phyloP scores from a whole-genome alignment of 345 rosid genomes.

The Gossypium sturtianum region DNA sequence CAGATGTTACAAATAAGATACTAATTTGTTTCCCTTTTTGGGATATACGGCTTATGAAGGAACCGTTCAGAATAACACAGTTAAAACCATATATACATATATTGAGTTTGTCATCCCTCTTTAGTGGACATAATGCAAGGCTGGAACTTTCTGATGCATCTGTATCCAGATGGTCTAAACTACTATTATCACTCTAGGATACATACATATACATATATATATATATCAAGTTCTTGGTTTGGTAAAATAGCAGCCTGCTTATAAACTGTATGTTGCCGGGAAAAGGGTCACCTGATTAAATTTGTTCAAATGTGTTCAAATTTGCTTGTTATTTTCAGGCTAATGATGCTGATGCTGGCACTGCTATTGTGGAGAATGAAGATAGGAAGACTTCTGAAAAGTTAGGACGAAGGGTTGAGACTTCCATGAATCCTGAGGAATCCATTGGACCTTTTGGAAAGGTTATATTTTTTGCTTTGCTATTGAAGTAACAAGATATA shows the following conservation, averaged over 20 bases:
- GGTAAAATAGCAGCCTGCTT: neutral
- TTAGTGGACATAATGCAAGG: neutral
- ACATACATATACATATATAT: too few relatives aligned
- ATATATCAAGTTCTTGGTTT: neutral
- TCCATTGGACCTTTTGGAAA: conserved; percentile 30
- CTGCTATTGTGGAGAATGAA: conserved; percentile 9
- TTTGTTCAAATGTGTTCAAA: neutral
- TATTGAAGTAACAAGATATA: neutral
- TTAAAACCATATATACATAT: neutral
- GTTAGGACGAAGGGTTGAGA: conserved; percentile 3
- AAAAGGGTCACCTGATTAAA: neutral
- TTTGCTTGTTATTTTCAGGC: conserved; percentile 16
- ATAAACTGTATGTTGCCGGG: neutral
- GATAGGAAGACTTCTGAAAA: conserved; percentile 14
- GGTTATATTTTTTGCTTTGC: conserved; percentile 19
- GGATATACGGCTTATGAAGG: neutral
- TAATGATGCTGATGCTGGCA: conserved; percentile 1
- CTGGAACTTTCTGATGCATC: neutral
- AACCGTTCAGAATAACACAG: neutral
- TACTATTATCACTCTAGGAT: neutral
- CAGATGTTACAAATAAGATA: neutral
- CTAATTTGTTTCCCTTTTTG: neutral
- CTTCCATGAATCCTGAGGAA: conserved; percentile 24
- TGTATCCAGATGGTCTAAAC: neutral
- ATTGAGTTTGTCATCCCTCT: neutral